Evolutionary conservation across 1,284 basidiomycete genomes (phyloP).

Genomic region (Papiliotrema laurentii): DNA sequence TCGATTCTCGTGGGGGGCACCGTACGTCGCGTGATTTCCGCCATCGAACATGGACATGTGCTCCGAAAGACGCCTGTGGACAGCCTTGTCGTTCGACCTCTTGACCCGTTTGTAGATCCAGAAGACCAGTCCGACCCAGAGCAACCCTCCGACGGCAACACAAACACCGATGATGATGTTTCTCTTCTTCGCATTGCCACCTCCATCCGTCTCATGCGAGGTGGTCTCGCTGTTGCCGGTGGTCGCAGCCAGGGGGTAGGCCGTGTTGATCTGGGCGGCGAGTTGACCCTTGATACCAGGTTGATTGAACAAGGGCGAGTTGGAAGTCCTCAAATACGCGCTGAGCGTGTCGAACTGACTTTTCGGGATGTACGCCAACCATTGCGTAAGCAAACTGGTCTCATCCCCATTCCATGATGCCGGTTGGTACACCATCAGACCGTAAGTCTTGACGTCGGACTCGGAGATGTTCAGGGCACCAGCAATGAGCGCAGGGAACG

Average conservation of each 20-base stretch:
- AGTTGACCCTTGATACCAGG: constrained; percentile 44
- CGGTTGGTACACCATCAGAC: constrained; percentile 47
- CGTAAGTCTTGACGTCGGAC: constrained; percentile 40
- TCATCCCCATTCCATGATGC: constrained; percentile 38
- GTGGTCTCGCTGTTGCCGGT: constrained; percentile 6
- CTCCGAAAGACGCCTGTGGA: constrained; percentile 47
- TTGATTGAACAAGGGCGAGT: constrained; percentile 47
- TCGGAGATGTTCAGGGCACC: constrained; percentile 34
- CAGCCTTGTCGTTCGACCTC: constrained; percentile 43
- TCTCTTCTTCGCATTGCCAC: constrained; percentile 25
- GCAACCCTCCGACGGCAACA: constrained; percentile 43
- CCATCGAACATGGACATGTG: constrained; percentile 46
- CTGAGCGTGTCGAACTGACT: constrained; percentile 42
- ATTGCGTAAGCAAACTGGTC: constrained; percentile 43
- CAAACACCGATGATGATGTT: constrained; percentile 49
- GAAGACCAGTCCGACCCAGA: constrained; percentile 45
- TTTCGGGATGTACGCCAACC: constrained; percentile 47
- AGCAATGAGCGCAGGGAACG: constrained; percentile 42
- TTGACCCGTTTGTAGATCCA: constrained; percentile 49
- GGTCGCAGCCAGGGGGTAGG: constrained; percentile 42
- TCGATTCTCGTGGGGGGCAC: constrained; percentile 22
- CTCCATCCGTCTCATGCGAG: constrained; percentile 7
- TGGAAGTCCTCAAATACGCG: constrained; percentile 39
- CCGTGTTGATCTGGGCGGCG: constrained; percentile 45
- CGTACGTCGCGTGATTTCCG: constrained; percentile 9